phyloP scores from a whole-genome alignment of 2,329 filamentous ascomycete species.

The Fusarium compactum region DNA sequence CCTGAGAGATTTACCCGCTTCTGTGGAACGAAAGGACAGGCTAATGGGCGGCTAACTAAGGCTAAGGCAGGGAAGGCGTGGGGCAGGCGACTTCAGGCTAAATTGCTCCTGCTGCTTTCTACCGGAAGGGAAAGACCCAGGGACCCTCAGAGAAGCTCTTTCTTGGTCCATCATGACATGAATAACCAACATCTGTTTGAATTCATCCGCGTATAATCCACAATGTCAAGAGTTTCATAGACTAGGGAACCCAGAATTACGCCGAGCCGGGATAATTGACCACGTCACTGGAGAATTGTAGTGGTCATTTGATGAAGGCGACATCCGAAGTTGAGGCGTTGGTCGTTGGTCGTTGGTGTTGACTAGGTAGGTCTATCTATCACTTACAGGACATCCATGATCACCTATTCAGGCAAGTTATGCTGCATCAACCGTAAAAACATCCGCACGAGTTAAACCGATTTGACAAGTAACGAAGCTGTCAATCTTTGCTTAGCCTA shows the following conservation, averaged over 20 bases:
- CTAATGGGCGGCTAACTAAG: slow-evolving; percentile 7
- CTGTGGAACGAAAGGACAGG: slow-evolving; percentile 42
- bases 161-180: slow-evolving; percentile 32
- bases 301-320: slow-evolving; percentile 25
- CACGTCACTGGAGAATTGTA: slow-evolving; percentile 26
- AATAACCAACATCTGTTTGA: slow-evolving; percentile 3
- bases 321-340: slow-evolving; percentile 3
- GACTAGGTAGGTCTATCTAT: neutral
- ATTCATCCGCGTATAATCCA: slow-evolving; percentile 33
- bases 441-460: slow-evolving; percentile 14
- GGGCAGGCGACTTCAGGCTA: slow-evolving; percentile 40
- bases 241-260: slow-evolving; percentile 33
- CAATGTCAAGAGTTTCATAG: slow-evolving; percentile 9
- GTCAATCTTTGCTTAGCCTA: slow-evolving; percentile 23
- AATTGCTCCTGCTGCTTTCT: slow-evolving; percentile 34
- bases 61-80: slow-evolving; percentile 16
- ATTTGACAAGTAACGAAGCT: neutral
- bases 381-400: neutral
- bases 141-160: slow-evolving; percentile 1
- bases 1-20: slow-evolving; percentile 43
- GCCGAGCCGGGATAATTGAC: slow-evolving; percentile 24
- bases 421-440: slow-evolving; percentile 44
- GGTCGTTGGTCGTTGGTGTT: too few species aligned
- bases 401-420: neutral
- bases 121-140: slow-evolving; percentile 11